A percentile compares a stretch with the other conserved stretches of the same genome.
Evolutionary conservation across 495 filamentous ascomycete genomes (phyloP).

Genomic region (Elaphomyces granulatus): DNA sequence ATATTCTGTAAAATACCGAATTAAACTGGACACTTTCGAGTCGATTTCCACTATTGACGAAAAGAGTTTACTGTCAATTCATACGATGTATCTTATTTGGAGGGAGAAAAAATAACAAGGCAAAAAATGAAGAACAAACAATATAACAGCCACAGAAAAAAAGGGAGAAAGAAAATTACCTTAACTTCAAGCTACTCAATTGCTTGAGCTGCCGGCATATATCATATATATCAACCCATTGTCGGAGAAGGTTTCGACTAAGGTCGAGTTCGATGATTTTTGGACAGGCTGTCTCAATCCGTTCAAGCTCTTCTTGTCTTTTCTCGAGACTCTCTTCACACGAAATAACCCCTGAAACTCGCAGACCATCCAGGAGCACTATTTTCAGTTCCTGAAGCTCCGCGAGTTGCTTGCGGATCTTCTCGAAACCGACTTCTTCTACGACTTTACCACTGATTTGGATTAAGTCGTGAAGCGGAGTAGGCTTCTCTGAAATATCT

Average conservation of each 20-base stretch:
- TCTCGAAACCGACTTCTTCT: slow-evolving; percentile 93
- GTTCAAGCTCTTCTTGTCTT: slow-evolving; percentile 10
- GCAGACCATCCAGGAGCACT: slow-evolving; percentile 65
- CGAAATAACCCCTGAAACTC: slow-evolving; percentile 35
- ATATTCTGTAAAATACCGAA: slow-evolving; percentile 40
- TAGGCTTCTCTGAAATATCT: slow-evolving; percentile 12
- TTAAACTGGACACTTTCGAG: slow-evolving; percentile 38
- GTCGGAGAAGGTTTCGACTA: slow-evolving; percentile 66
- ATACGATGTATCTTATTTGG: no score
- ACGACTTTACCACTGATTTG: slow-evolving; percentile 73
- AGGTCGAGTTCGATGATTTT: slow-evolving; percentile 74
- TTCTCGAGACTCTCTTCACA: slow-evolving; percentile 21
- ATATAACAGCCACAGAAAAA: no score
- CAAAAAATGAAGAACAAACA: no score
- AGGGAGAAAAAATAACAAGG: no score
- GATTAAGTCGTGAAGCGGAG: slow-evolving; percentile 34
- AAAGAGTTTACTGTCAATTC: slow-evolving; percentile 3
- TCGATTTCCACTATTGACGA: slow-evolving; percentile 52
- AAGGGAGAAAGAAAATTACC: slow-evolving; percentile 48
- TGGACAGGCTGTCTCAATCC: slow-evolving; percentile 28
- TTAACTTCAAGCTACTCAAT: slow-evolving; percentile 52
- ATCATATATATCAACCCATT: slow-evolving; percentile 44
- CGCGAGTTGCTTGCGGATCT: slow-evolving; percentile 66
- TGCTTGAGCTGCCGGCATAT: slow-evolving; percentile 53
- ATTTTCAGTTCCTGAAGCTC: slow-evolving; percentile 62